Percentiles rank a stretch among this genome's conserved stretches.
phyloP scores from a whole-genome alignment of 371 early-diverging fungal genomes.

The Mortierella sp. region DNA sequence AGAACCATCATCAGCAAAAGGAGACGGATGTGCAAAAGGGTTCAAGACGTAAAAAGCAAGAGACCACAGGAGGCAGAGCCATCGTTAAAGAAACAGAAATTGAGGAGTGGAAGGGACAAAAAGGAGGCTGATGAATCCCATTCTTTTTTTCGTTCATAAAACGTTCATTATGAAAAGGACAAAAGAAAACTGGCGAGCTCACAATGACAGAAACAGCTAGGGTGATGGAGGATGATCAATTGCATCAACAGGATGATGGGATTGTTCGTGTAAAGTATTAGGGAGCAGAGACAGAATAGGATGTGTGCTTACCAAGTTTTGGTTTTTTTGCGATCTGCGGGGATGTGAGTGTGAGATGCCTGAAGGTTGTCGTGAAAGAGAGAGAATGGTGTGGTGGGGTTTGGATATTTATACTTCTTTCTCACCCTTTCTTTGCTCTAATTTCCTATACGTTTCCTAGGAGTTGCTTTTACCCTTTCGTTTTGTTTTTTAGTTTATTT shows the following conservation, averaged over 20 bases:
- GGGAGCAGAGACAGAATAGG: not conserved
- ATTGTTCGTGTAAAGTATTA: not conserved
- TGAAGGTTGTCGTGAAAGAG: conserved; percentile 3
- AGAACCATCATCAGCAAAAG: not conserved
- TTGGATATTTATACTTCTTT: conserved; percentile 33
- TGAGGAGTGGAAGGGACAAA: not conserved
- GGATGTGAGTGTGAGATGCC: not conserved
- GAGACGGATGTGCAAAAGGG: not conserved
- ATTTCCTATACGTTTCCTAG: not conserved
- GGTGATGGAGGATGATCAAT: too few relatives aligned
- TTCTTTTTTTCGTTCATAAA: not conserved
- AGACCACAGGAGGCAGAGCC: not conserved
- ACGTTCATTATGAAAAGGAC: not conserved
- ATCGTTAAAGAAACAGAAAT: not conserved
- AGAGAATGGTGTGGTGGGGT: conserved; percentile 27
- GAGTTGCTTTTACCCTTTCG: not conserved
- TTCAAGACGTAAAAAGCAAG: not conserved
- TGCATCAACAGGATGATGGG: too few relatives aligned
- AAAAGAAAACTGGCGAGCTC: not conserved
- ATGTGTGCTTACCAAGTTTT: not conserved
- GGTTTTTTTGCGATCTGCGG: not conserved
- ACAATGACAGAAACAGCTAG: too few relatives aligned
- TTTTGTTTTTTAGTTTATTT: too few relatives aligned
- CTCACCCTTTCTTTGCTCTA: not conserved
- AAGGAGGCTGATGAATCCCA: not conserved